Base-by-base conservation (phyloP, 768 basidiomycete species). In the Leucosporidium creatinivorum region DNA sequence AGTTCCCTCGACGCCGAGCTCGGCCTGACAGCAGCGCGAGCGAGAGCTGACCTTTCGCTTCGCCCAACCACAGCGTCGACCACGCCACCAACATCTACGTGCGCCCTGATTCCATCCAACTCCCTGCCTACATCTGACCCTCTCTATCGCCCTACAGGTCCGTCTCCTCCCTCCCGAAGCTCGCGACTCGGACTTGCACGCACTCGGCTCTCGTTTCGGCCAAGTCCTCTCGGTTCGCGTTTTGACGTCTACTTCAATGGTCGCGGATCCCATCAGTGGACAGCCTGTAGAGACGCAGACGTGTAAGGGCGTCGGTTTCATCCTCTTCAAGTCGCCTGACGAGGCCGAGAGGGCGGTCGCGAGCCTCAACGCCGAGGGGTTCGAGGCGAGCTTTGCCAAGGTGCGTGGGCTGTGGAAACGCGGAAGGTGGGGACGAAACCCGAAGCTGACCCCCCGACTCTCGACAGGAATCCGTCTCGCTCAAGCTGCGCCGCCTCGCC, bases 11-110 rank as follows among this genome's bases (percentile, higher is more conserved):
- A 15, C 39, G 39, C 39, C 39, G 39, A 51, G 50, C 9, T 8
- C 15, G n/a, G 50, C 7, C 33, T 33, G 33, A 8, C 15, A 51
- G 50, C 13, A 26, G 26, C 9, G 26, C 6, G 52, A 54, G 26
- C n/a, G 54, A 55, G 54, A 25, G 25, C 21, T 51, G 9, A 25
- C 23, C 33, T 51, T 25, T 21, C 12, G 1, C 15, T 23, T 21
- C 50, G 4, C 19, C 7, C 55, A 21, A 21, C 21, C 55, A 19
- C 31, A 56, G 55, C 31, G 30, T 31, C 18, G 55, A 56, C 21
- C 55, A 15, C 31, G 31, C 55, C 55, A 30, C 28, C 30, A 56
- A 56, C 55, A 31, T 56, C 55, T 56, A 56, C 55, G 55, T 56
- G 31, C 15, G 55, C 19, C 21, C 9, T 21, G 50, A 19, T 56